A percentile compares a stretch with the other conserved stretches of the same genome.
Conservation (phyloP, 1,284 basidiomycete genomes). For the Heterobasidion annosum region DNA sequence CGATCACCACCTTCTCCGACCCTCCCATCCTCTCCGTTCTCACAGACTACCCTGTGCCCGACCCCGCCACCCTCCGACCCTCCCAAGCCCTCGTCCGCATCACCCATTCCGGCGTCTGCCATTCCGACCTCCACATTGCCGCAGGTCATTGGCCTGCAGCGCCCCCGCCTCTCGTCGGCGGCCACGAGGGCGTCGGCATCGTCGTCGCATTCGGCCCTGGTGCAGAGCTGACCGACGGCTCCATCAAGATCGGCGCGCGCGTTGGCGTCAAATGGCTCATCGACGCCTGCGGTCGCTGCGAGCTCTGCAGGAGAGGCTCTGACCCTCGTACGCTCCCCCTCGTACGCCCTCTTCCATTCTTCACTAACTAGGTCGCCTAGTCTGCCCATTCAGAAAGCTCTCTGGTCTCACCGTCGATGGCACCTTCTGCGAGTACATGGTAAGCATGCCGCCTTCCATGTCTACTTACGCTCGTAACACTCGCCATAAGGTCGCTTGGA, state of each 20-base stretch:
- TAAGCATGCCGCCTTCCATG: constrained; percentile 14
- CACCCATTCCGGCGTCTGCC: constrained; percentile 53
- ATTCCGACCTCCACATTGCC: constrained; percentile 57
- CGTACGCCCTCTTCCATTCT: constrained; percentile 5
- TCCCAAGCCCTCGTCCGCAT: constrained; percentile 65
- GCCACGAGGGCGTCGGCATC: constrained; percentile 56
- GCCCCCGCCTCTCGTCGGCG: constrained; percentile 55
- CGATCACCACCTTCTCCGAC: constrained; percentile 28
- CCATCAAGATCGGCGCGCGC: constrained; percentile 47
- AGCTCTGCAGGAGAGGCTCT: constrained; percentile 46
- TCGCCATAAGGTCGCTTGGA: constrained; percentile 37
- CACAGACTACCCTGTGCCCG: constrained; percentile 38
- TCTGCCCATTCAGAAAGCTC: constrained; percentile 32
- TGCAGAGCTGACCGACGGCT: constrained; percentile 21
- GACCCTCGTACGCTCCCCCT: constrained; percentile 37
- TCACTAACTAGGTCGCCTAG: constrained; percentile 14
- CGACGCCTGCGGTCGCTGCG: constrained; percentile 51
- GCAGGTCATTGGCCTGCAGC: constrained; percentile 47
- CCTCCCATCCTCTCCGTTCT: constrained; percentile 22
- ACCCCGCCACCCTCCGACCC: constrained; percentile 47
- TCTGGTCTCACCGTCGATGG: constrained; percentile 59
- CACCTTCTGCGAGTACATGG: constrained; percentile 40
- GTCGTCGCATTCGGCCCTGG: constrained; percentile 63
- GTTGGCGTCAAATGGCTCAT: constrained; percentile 76
- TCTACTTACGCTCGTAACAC: background rate